These are phyloP conservation scores for Starmerella vaccinii DNA, from an alignment of 805 yeast species.

Conservation along the genomic window DNA sequence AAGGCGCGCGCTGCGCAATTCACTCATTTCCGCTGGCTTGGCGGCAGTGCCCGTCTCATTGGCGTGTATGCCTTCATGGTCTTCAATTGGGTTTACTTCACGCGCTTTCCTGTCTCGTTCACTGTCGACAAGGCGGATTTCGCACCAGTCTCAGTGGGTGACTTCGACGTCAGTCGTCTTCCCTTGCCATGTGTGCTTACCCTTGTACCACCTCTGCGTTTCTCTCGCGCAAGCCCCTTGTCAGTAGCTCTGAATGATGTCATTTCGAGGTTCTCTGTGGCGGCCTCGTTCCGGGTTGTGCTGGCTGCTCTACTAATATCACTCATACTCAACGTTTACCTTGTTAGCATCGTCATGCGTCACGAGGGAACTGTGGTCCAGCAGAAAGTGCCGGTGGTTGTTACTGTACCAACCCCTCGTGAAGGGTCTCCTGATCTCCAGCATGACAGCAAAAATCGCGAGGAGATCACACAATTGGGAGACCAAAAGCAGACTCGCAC, in stretches of 20 bases:
- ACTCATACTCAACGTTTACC: slow-evolving; percentile 68
- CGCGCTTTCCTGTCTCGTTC: slow-evolving; percentile 27
- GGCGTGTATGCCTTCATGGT: slow-evolving; percentile 30
- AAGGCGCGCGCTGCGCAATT: slow-evolving; percentile 18
- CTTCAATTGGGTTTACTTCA: slow-evolving; percentile 33
- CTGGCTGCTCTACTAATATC: slow-evolving; percentile 65
- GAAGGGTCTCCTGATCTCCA: slow-evolving; percentile 23
- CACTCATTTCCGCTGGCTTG: slow-evolving; percentile 17
- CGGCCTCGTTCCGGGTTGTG: slow-evolving; percentile 34
- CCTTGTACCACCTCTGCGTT: slow-evolving; percentile 33
- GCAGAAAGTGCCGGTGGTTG: slow-evolving; percentile 23
- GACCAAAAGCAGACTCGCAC: slow-evolving; percentile 19
- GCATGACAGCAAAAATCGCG: neutral
- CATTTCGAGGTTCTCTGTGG: slow-evolving; percentile 12
- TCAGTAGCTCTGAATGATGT: slow-evolving; percentile 16
- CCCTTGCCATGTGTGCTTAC: slow-evolving; percentile 29
- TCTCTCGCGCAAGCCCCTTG: slow-evolving; percentile 23
- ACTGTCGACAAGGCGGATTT: slow-evolving; percentile 23
- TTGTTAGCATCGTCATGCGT: slow-evolving; percentile 60
- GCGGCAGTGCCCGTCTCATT: slow-evolving; percentile 20
- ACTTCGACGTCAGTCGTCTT: slow-evolving; percentile 12
- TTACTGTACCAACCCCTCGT: slow-evolving; percentile 26
- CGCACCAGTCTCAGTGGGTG: slow-evolving; percentile 16
- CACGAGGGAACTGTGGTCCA: slow-evolving; percentile 22
- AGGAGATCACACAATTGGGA: neutral